Evolutionary conservation across 495 filamentous ascomycete species (phyloP).

Genomic region (Podospora comata): DNA sequence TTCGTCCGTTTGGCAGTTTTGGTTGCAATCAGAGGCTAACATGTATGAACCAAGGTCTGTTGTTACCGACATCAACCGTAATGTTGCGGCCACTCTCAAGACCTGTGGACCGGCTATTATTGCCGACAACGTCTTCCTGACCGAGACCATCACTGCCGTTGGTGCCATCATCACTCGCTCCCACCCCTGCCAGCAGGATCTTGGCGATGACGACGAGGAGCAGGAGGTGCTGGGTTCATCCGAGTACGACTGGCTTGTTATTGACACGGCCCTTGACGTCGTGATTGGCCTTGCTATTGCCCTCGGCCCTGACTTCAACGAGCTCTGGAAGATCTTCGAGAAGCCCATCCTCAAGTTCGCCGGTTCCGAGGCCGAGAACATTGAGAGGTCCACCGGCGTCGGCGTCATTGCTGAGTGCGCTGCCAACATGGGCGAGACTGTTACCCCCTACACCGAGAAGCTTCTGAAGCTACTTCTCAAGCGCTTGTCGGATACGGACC

Average conservation of each 20-base stretch:
- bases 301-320: conserved; percentile 73
- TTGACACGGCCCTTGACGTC: conserved; percentile 91
- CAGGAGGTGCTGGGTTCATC: conserved; percentile 69
- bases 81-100: conserved; percentile 88
- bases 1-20: conserved; percentile 17
- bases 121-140: conserved; percentile 61
- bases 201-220: conserved; percentile 71
- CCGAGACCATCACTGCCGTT: conserved; percentile 58
- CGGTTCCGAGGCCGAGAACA: conserved; percentile 68
- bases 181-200: conserved; percentile 89
- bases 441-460: conserved; percentile 70
- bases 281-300: conserved; percentile 77
- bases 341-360: conserved; percentile 86
- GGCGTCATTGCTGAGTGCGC: conserved; percentile 92
- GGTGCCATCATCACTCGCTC: conserved; percentile 77
- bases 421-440: conserved; percentile 71
- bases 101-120: conserved; percentile 86
- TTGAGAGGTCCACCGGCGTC: conserved; percentile 83
- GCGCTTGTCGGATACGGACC: conserved; percentile 83
- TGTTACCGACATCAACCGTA: conserved; percentile 93
- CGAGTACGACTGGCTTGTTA: conserved; percentile 95
- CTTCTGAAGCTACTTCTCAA: conserved; percentile 81
- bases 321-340: conserved; percentile 91
- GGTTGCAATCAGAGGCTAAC: conserved; percentile 39
- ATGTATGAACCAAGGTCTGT: conserved; percentile 55